Percentiles rank a stretch among this genome's conserved stretches.
Evolutionary conservation across 2,329 filamentous ascomycete genomes (phyloP).

Genomic region (Periconia sp.): DNA sequence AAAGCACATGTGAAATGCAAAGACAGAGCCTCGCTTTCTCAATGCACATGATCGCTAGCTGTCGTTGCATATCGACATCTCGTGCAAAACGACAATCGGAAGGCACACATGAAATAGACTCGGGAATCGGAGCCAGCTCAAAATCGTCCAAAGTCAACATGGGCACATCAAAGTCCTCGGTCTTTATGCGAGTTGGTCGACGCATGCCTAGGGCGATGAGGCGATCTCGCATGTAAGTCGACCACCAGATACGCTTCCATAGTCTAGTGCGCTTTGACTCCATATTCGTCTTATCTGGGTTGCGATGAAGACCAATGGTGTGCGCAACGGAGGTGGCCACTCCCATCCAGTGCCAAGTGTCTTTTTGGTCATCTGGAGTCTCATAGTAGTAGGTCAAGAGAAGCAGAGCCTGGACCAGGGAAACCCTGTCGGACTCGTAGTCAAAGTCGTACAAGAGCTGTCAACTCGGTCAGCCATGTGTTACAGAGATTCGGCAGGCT

Average conservation of each 20-base stretch:
- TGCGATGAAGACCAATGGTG: slow-evolving; percentile 90
- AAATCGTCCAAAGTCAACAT: slow-evolving; percentile 88
- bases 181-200: slow-evolving; percentile 88
- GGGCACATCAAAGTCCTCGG: slow-evolving; percentile 91
- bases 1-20: slow-evolving; percentile 86
- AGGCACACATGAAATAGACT: slow-evolving; percentile 71
- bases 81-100: slow-evolving; percentile 73
- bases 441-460: slow-evolving; percentile 93
- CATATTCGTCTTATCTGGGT: slow-evolving; percentile 80
- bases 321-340: slow-evolving; percentile 91
- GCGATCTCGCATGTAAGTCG: slow-evolving; percentile 92
- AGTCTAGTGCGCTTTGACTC: slow-evolving; percentile 74
- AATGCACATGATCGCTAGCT: slow-evolving; percentile 87
- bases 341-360: slow-evolving; percentile 99
- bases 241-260: slow-evolving; percentile 99
- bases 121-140: slow-evolving; percentile 72
- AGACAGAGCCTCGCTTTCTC: slow-evolving; percentile 89
- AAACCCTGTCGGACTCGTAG: slow-evolving; percentile 87
- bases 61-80: slow-evolving; percentile 74
- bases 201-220: slow-evolving; percentile 93
- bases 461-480: too few relatives aligned
- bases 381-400: slow-evolving; percentile 99
- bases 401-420: slow-evolving; percentile 84
- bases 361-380: slow-evolving; percentile 94
- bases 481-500: too few relatives aligned